phyloP scores from a whole-genome alignment of 331 rosid genomes.

The Acacia pycnantha region DNA sequence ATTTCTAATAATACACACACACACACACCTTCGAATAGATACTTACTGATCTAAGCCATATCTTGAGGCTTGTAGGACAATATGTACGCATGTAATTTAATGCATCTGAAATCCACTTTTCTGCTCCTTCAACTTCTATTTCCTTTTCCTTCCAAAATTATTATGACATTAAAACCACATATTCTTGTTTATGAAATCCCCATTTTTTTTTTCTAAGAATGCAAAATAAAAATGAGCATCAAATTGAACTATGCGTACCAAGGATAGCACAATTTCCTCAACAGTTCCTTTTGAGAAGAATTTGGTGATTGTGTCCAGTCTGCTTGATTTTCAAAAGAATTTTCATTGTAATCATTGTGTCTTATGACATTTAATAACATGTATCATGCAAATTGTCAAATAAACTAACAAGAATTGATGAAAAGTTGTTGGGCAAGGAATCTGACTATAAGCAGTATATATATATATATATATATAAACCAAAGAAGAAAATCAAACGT shows the following conservation, averaged over 20 bases:
- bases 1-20: not conserved
- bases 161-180: not conserved
- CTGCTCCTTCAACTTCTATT: not conserved
- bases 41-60: slow-evolving; percentile 1
- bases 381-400: no score
- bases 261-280: not conserved
- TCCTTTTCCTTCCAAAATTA: not conserved
- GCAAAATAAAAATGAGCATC: not conserved
- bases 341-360: not conserved
- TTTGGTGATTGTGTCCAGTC: not conserved
- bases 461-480: no score
- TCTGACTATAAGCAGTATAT: no score
- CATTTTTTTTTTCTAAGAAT: not conserved
- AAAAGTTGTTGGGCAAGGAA: no score
- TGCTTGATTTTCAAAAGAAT: not conserved
- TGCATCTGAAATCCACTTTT: slow-evolving; percentile 2
- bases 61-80: not conserved
- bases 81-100: not conserved
- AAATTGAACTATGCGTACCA: not conserved
- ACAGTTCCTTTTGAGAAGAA: slow-evolving; percentile 10
- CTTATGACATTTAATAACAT: not conserved
- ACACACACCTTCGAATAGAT: not conserved
- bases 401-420: no score
- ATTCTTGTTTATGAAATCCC: not conserved
- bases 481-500: no score